Evolutionary conservation across 768 basidiomycete genomes (phyloP).

Genomic region (Leucocoprinus birnbaumii): DNA sequence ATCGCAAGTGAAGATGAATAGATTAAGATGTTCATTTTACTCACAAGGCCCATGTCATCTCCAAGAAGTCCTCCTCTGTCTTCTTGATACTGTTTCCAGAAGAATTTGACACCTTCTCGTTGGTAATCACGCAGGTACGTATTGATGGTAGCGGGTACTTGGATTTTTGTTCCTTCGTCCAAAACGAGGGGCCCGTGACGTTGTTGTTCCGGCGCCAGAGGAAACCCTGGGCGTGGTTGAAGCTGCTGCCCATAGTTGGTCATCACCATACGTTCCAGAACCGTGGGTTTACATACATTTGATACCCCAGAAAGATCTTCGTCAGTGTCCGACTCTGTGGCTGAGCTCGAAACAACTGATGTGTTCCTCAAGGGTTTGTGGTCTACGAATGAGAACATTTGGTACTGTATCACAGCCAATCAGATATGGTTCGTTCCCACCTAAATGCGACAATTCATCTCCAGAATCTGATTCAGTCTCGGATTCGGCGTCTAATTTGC

Average conservation of each 20-base stretch:
- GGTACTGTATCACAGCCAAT: not conserved
- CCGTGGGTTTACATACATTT: slow-evolving; percentile 13
- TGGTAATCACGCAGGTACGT: slow-evolving; percentile 90
- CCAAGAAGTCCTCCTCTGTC: slow-evolving; percentile 81
- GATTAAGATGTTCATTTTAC: slow-evolving; percentile 12
- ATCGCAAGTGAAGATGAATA: not conserved
- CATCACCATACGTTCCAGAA: not conserved
- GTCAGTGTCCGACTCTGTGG: slow-evolving; percentile 42
- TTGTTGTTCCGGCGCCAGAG: slow-evolving; percentile 40
- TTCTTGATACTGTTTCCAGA: slow-evolving; percentile 69
- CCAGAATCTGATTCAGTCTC: slow-evolving; percentile 35
- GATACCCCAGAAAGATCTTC: slow-evolving; percentile 11
- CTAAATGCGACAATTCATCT: slow-evolving; percentile 9
- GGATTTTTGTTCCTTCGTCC: slow-evolving; percentile 39
- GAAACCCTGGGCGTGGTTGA: slow-evolving; percentile 53
- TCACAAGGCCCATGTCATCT: slow-evolving; percentile 91
- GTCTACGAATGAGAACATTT: not conserved
- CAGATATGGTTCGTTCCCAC: not conserved
- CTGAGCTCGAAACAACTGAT: slow-evolving; percentile 24
- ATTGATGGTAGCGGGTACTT: slow-evolving; percentile 72
- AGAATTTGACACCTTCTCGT: slow-evolving; percentile 79
- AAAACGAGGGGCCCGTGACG: slow-evolving; percentile 47
- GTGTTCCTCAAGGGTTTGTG: not conserved
- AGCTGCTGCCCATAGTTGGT: slow-evolving; percentile 26
- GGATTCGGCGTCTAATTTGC: slow-evolving; percentile 19